Evolutionary conservation across 1,284 basidiomycete genomes (phyloP).

Genomic region (Volvariella surrecta): DNA sequence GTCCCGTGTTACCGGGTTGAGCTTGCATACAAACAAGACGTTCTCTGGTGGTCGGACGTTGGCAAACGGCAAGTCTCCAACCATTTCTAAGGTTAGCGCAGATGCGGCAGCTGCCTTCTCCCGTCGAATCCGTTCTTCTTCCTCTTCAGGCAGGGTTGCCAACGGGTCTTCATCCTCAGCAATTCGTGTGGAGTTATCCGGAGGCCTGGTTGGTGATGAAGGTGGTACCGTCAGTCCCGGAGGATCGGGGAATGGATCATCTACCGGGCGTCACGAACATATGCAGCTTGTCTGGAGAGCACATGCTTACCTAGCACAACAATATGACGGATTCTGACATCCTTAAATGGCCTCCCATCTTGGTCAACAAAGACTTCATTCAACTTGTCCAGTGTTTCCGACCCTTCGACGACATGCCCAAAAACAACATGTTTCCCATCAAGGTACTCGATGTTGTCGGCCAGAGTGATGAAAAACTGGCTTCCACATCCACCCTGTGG

Average conservation of each 20-base stretch:
- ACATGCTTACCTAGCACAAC: slow-evolving; percentile 74
- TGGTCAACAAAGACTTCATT: slow-evolving; percentile 89
- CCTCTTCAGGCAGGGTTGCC: slow-evolving; percentile 70
- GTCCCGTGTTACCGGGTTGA: slow-evolving; percentile 92
- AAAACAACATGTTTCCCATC: slow-evolving; percentile 96
- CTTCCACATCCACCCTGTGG: slow-evolving; percentile 80
- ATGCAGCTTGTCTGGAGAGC: not conserved
- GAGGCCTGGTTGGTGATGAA: slow-evolving; percentile 69
- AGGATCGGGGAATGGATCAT: slow-evolving; percentile 94
- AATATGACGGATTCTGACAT: slow-evolving; percentile 88
- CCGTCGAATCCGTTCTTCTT: slow-evolving; percentile 72
- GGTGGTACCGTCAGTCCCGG: slow-evolving; percentile 64
- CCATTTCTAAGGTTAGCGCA: slow-evolving; percentile 97
- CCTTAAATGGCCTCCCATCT: slow-evolving; percentile 85
- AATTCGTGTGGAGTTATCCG: slow-evolving; percentile 82
- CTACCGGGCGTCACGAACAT: slow-evolving; percentile 29
- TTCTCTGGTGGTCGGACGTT: slow-evolving; percentile 98
- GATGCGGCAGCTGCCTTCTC: slow-evolving; percentile 86
- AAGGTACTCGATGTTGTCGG: slow-evolving; percentile 87
- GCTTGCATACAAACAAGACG: slow-evolving; percentile 97
- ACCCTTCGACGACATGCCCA: slow-evolving; percentile 90
- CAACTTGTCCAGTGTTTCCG: slow-evolving; percentile 88
- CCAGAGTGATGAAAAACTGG: slow-evolving; percentile 95
- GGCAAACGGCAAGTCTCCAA: slow-evolving; percentile 96
- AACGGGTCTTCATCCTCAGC: slow-evolving; percentile 87